Base-by-base conservation (phyloP, 148 eudicot genomes). In the Agrostemma githago region DNA sequence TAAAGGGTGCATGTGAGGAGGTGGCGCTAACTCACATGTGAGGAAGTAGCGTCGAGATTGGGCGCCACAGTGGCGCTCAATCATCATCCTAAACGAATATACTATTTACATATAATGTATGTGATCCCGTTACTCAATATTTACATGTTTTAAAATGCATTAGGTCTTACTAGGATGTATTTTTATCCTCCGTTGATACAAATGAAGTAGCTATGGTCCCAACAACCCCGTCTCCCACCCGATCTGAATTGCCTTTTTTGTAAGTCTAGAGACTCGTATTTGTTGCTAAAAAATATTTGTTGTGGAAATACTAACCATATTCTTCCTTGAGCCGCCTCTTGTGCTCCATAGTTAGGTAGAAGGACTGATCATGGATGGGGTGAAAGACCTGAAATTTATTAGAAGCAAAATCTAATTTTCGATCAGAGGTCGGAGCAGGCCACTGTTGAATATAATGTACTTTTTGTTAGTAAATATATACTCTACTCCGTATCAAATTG, bases 301-400 rank as follows among this genome's bases (percentile, higher is more conserved):
- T 26, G 34, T 1, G 1, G 34, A 8, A 19, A 8, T 44, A 67
- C 71, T n/a, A 16, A 86, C 97, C 96, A 73, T 73, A 90, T 82
- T 95, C 94, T 53, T 86, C 94, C 87, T 89, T 95, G 56, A 95
- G 88, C 77, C 86, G 86, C 72, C 68, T 80, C 76, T 90, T 90
- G 75, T 92, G 99, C 70, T 84, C 86, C 74, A 58, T 16, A 56
- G 86, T 90, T 71, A 92, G 71, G 81, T 90, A 95, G 71, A 95
- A 92, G 73, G 86, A 81, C 66, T 95, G 99, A 70, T 95, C 99
- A 64, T 92, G 99, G 74, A 95, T 89, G 6, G 99, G 96, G 83
- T 95, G 93, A 74, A 82, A 71, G 34, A 95, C 96, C 98, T 91
- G 79, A 48, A 4, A 57, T 40, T 5, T 9, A n/a, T n/a, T n/a